Percentiles rank a stretch among this genome's conserved stretches.
phyloP scores from a whole-genome alignment of 148 eudicot species.

The Silene uniflora region DNA sequence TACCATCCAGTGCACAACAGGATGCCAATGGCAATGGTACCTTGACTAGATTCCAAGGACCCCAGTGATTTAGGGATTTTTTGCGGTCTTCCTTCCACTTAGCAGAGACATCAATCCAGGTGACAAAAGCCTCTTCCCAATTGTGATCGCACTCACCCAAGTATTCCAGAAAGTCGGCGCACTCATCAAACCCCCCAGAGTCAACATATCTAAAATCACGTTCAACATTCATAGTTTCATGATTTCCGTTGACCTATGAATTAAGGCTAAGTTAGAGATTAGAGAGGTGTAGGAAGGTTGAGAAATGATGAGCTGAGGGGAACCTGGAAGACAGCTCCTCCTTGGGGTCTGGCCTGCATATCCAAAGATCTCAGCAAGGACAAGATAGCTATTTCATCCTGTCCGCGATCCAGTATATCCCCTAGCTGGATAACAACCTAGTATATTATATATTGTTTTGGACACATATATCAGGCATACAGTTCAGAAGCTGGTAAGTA shows the following conservation, averaged over 20 bases:
- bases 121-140: slow-evolving; percentile 82
- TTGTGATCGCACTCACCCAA: slow-evolving; percentile 59
- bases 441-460: no score
- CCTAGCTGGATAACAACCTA: slow-evolving; percentile 91
- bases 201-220: slow-evolving; percentile 93
- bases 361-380: slow-evolving; percentile 77
- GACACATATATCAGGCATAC: no score
- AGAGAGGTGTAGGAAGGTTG: neutral
- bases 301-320: neutral
- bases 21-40: slow-evolving; percentile 28
- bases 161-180: slow-evolving; percentile 73
- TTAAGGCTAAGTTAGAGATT: no score
- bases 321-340: slow-evolving; percentile 99
- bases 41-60: slow-evolving; percentile 86
- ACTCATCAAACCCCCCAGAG: slow-evolving; percentile 85
- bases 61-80: slow-evolving; percentile 54
- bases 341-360: slow-evolving; percentile 73
- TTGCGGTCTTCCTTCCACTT: slow-evolving; percentile 55
- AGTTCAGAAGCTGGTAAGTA: no score
- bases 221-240: slow-evolving; percentile 93
- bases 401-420: slow-evolving; percentile 93
- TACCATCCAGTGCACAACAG: no score
- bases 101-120: slow-evolving; percentile 62
- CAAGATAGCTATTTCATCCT: slow-evolving; percentile 90
- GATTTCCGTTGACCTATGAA: slow-evolving; percentile 86